phyloP scores from a whole-genome alignment of 2,329 filamentous ascomycete species.

The Verruconis gallopava region DNA sequence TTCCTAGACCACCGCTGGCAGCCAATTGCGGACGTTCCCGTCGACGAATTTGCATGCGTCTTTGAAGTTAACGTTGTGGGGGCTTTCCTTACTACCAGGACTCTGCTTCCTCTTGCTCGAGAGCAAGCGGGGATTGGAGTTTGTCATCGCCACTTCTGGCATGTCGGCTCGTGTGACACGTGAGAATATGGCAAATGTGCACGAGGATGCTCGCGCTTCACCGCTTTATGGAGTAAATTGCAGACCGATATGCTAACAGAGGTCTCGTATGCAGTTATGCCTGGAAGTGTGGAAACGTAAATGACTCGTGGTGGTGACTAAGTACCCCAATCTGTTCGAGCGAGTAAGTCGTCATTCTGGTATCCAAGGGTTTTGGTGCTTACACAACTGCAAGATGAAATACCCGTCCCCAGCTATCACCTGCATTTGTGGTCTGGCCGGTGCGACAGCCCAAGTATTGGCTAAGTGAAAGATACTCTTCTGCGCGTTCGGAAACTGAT shows the following conservation, averaged over 20 bases:
- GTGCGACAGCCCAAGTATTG: conserved; percentile 13
- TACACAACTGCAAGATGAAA: background rate
- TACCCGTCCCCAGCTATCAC: background rate
- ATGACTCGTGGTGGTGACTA: background rate
- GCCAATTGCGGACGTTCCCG: background rate
- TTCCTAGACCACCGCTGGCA: background rate
- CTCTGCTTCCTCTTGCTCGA: conserved; percentile 8
- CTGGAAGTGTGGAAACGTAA: background rate
- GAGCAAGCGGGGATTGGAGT: conserved; percentile 2
- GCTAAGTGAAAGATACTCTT: conserved; percentile 16
- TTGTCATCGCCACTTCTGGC: conserved; percentile 1
- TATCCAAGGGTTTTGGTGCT: background rate
- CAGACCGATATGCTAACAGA: background rate
- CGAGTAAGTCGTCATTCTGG: too few species aligned
- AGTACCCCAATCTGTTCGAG: too few species aligned
- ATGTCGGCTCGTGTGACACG: background rate
- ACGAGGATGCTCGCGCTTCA: background rate
- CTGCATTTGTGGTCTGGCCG: conserved; percentile 12
- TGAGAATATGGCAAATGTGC: background rate
- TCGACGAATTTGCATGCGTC: background rate
- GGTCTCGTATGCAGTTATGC: background rate
- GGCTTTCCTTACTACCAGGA: background rate
- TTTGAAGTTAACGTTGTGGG: conserved; percentile 4
- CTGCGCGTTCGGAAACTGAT: conserved; percentile 16
- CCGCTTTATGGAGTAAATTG: background rate